Base-by-base conservation (phyloP, 768 basidiomycete genomes). In the Tephrocybe rancida region DNA sequence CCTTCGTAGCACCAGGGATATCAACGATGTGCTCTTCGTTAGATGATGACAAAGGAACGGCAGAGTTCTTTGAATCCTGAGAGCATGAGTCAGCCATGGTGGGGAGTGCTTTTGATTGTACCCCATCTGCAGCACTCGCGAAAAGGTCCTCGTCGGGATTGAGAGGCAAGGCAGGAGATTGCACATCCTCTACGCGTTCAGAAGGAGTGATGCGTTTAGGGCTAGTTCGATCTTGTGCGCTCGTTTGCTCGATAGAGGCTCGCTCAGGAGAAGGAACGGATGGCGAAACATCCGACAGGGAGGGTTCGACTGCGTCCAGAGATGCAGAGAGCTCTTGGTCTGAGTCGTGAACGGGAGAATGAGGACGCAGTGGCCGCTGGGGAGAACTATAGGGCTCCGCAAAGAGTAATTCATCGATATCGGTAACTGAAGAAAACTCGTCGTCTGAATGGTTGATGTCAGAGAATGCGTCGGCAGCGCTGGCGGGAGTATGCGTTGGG, bases 351-450 rank as follows among this genome's bases (percentile, higher is more conserved):
- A 39, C n/a, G 2, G 26, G 2, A 16, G 32, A 10, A 6, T 14
- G n/a, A 4, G 18, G 49, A 13, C 13, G 53, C 16, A 3, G 21
- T 27, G 38, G 37, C 14, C 37, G 48, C 18, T 43, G 32, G 24
- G 58, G 50, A 3, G 52, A 49, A 37, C 51, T 51, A 19, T 44
- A 44, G 19, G 35, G 25, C 10, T 19, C 35, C 7, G 38, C 47
- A 30, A 45, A 48, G 1, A 54, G 42, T 13, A 48, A 24, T 22
- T 52, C 44, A 19, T 60, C 45, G 39, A 53, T 39, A 16, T 39
- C 42, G 19, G 47, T 11, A 3, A 50, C 29, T 10, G 45, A 45
- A 8, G 21, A 27, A 26, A 43, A 3, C 19, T 52, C 16, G 30
- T 26, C 49, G 10, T 56, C 52, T 37, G 11, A 16, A 9, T 8